Evolutionary conservation across 495 filamentous ascomycete species (phyloP), one percentile per base, ranked within the genome.

Genomic region (Hyaloscypha variabilis): DNA sequence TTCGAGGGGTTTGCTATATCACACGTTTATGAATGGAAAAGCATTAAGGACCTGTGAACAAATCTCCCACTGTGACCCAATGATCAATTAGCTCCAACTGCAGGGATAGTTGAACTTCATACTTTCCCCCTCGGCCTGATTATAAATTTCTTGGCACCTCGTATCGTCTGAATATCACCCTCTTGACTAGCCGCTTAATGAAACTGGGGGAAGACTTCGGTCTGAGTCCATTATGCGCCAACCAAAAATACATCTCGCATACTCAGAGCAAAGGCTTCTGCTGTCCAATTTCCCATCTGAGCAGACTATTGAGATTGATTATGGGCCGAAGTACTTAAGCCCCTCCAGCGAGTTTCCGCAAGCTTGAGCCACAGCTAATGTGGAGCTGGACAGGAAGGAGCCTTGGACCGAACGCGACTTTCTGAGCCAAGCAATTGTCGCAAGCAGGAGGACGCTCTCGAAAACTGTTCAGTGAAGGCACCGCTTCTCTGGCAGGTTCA

Each of bases 171-270:
- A 36, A 29, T 11, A 42, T 31, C 42, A 34, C 60, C 50, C 50
- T 61, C 61, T 64, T 59, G 65, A 57, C 66, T 17, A 29, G 25
- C 65, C 60, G 61, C 55, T 54, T 64, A 17, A 31, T 64, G 66
- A 68, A 68, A 68, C 61, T 57, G 50, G 58, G 57, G 34, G 25
- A 57, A n/a, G n/a, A 8, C 25, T 58, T 46, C 24, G 28, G n/a
- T 59, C 30, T 21, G 60, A 17, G 25, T 28, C 31, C 61, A 60
- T 55, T 11, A 64, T 64, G 66, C 66, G 56, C 34, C 62, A 61
- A 25, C 57, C 8, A 58, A 36, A n/a, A 29, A 49, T 26, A 28
- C 14, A 49, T 65, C 59, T 59, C 50, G 31, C 23, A 62, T 11
- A 8, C 34, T 54, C 53, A 29, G 60, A 54, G 34, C 25, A 34